Conservation (phyloP, 495 filamentous ascomycete species). For the Gamarada debralockiae region DNA sequence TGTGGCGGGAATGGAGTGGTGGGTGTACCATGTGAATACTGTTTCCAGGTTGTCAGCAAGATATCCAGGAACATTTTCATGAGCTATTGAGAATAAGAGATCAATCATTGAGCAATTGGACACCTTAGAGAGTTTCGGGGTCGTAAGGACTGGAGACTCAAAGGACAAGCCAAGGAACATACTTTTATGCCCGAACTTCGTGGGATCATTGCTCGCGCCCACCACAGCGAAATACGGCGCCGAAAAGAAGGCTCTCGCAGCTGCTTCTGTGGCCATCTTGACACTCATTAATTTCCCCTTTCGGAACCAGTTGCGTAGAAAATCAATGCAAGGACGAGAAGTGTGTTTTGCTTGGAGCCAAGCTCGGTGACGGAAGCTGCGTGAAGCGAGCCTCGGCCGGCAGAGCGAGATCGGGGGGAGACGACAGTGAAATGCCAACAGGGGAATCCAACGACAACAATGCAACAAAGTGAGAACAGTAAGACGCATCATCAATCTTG, state of each 20-base stretch:
- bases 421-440: neutral
- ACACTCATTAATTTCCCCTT: neutral
- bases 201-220: constrained; percentile 77
- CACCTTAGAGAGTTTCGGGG: neutral
- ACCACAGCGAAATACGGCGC: constrained; percentile 84
- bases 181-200: constrained; percentile 93
- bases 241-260: constrained; percentile 76
- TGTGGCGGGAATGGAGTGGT: constrained; percentile 68
- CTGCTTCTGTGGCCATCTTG: constrained; percentile 48
- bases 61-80: neutral
- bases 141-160: neutral
- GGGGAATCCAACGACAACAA: neutral
- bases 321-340: too few relatives aligned
- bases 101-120: too few relatives aligned
- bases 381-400: too few relatives aligned
- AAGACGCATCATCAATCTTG: too few relatives aligned
- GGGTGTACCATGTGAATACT: constrained; percentile 90
- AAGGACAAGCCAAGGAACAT: neutral
- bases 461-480: neutral
- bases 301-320: too few relatives aligned
- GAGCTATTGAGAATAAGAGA: too few relatives aligned
- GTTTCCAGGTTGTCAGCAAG: neutral
- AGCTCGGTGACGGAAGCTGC: too few relatives aligned
- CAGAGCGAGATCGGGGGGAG: too few relatives aligned
- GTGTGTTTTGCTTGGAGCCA: too few relatives aligned